A percentile compares a stretch with the other conserved stretches of the same genome.
These are phyloP conservation scores for Cyberlindnera meyerae DNA, from an alignment of 805 yeast genomes.

Conservation along the genomic window DNA sequence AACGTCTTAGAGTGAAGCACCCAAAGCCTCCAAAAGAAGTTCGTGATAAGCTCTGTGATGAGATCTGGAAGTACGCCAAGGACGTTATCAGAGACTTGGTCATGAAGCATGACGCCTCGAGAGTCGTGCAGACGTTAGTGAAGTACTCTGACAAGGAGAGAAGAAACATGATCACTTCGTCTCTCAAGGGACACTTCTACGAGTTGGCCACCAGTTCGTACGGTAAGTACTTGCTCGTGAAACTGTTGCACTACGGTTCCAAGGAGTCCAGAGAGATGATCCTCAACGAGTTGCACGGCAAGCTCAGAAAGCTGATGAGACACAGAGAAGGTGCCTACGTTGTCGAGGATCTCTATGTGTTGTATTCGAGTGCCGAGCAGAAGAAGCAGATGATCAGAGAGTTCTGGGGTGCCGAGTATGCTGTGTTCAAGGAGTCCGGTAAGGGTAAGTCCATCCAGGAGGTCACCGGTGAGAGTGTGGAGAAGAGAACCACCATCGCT, in stretches of 20 bases:
- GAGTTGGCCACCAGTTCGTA: constrained; percentile 86
- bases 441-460: constrained; percentile 59
- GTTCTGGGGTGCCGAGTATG: constrained; percentile 95
- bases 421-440: constrained; percentile 77
- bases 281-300: constrained; percentile 84
- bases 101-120: constrained; percentile 91
- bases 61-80: constrained; percentile 78
- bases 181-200: constrained; percentile 73
- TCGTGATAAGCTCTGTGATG: constrained; percentile 73
- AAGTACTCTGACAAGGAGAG: constrained; percentile 79
- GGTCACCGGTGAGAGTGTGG: constrained; percentile 60
- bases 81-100: constrained; percentile 80
- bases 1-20: constrained; percentile 76
- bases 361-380: constrained; percentile 81
- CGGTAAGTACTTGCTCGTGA: constrained; percentile 87
- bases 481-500: constrained; percentile 71
- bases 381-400: constrained; percentile 89
- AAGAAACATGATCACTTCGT: constrained; percentile 60
- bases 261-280: constrained; percentile 72
- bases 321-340: constrained; percentile 98
- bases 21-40: constrained; percentile 75
- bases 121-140: constrained; percentile 91
- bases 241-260: constrained; percentile 87
- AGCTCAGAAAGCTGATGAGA: constrained; percentile 85
- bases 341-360: constrained; percentile 84